Conservation (phyloP, 495 filamentous ascomycete species). For the Sabuloglossum arenarium region DNA sequence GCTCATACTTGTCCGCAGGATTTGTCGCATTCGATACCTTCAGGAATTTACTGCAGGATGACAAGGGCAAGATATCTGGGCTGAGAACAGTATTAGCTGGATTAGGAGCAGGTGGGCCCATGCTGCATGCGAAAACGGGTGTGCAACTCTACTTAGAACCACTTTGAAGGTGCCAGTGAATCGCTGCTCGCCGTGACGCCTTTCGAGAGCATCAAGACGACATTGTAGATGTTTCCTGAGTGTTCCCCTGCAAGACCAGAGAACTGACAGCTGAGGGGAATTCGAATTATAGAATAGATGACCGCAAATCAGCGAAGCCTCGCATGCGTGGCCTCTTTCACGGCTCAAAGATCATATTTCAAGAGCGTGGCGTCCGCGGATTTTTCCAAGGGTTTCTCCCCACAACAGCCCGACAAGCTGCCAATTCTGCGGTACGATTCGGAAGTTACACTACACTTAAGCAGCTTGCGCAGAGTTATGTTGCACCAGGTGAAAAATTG, state of each 20-base stretch:
- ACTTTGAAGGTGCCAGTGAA: conserved; percentile 32
- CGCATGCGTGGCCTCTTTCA: conserved; percentile 86
- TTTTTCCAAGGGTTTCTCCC: conserved; percentile 96
- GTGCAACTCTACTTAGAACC: background rate
- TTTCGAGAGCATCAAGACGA: conserved; percentile 96
- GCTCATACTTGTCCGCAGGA: conserved; percentile 25
- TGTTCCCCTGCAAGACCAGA: conserved; percentile 6
- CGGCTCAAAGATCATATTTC: conserved; percentile 64
- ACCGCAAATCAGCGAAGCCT: conserved; percentile 71
- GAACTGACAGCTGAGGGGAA: background rate
- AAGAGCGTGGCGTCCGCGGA: conserved; percentile 70
- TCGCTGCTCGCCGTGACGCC: conserved; percentile 86
- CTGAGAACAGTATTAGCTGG: conserved; percentile 82
- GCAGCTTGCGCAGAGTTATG: conserved; percentile 81
- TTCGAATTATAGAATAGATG: conserved; percentile 49
- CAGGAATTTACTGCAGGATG: conserved; percentile 62
- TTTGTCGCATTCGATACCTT: conserved; percentile 94
- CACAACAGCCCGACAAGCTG: conserved; percentile 83
- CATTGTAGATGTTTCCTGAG: conserved; percentile 29
- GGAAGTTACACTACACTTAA: conserved; percentile 75
- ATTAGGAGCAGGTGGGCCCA: conserved; percentile 64
- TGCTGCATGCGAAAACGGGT: background rate
- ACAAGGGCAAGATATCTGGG: conserved; percentile 73
- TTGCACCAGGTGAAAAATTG: conserved; percentile 84
- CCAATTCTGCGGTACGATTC: conserved; percentile 81